Evolutionary conservation across 306 rosid genomes (phyloP), one percentile per base, ranked within the genome.

Genomic region (Pueraria montana): DNA sequence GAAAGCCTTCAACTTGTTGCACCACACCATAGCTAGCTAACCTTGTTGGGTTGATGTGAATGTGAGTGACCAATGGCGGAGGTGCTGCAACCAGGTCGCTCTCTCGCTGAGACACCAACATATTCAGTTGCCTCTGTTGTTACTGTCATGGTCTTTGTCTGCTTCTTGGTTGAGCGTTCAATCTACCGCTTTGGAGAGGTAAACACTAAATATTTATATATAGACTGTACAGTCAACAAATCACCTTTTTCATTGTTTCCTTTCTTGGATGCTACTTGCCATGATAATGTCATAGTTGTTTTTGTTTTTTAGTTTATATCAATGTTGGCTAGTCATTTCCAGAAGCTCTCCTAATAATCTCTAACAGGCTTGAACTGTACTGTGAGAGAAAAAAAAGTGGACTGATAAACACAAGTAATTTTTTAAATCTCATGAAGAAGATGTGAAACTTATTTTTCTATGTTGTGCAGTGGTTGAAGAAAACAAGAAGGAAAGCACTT

Each of bases 71-170:
- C 50, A 67, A 84, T 80, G 94, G 89, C 61, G 68, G 87, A 61
- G 42, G 85, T 79, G 77, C 32, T 90, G 45, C 87, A 86, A 53
- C 66, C 55, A 70, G 91, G 87, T 72, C 87, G 94, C 83, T 96
- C 98, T 53, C 87, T 96, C 84, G 92, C 97, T 61, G 98, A 92
- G 87, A 96, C 99, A 12, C 99, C 98, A n/a, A 93, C 97, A 7
- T 96, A 92, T 76, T 91, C 97, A 23, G 99, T 96, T 87, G 98
- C 99, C 36, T 92, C 99, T 2, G 94, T 93, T 49, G 86, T 96
- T 38, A 90, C 94, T 11, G 93, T 96, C 80, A 93, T 96, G 99
- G 98, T 96, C 43, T 91, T 93, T 55, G 87, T 90, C 6, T 92
- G 98, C 89, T 82, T 93, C 62, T 63, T 96, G 83, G 94, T 96